Evolutionary conservation across 345 rosid species (phyloP), one percentile per base, ranked within the genome.

Genomic region (Geranium rotundifolium): DNA sequence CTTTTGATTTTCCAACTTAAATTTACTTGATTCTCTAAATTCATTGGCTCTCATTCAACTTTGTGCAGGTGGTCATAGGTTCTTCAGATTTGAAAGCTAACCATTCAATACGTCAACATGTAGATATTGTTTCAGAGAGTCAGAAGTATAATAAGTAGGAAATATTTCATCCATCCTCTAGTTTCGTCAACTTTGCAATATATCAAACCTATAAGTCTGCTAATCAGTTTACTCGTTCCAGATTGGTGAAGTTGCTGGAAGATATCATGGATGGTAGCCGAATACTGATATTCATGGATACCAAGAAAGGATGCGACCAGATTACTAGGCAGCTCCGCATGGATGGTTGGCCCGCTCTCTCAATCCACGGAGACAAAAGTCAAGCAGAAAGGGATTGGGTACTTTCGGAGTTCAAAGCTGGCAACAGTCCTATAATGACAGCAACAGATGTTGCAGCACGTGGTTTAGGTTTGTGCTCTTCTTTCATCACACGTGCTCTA

Each of bases 391-490:
- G 99, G 72, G 99, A 90, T 68, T 95, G 99, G 99, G 99, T 95
- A 57, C 97, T 95, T 55, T 85, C 99, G 0, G 99, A 90, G 79
- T 95, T 95, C 79, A 95, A 82, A 78, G 81, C 95, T 60, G 99
- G 99, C 65, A 95, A 90, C 71, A 90, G 95, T 71, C 99, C 97
- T 54, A 90, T 95, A 80, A 95, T 95, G 99, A 88, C 97, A 58
- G 99, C 99, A 62, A 95, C 99, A n/a, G 99, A 95, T 67, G 99
- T 95, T 9, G 99, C 97, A 56, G 99, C 99, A 70, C 97, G 99
- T 73, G 99, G 99, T 64, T 72, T 95, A 85, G 99, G 99, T 95
- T 77, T 63, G 52, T 27, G 41, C 34, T n/a, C 39, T 60, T n/a
- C 19, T 6, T n/a, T 16, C 49, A n/a, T 58, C 58, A 17, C 10